Percentiles rank a stretch among this genome's conserved stretches.
Evolutionary conservation across 176 grass and related monocot species (phyloP).

Genomic region (Bromus sterilis): DNA sequence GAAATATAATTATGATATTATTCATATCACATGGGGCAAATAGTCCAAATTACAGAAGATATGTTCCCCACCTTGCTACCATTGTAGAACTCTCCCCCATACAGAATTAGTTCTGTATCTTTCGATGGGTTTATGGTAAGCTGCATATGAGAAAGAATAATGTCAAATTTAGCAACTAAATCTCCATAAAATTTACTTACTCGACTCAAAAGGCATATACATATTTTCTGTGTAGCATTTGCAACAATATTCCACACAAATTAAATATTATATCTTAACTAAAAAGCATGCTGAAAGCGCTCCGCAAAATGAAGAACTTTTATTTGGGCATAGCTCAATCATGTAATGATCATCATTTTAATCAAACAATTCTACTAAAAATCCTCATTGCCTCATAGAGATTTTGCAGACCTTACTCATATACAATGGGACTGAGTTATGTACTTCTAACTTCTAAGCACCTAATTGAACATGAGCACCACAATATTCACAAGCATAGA

Average conservation of each 20-base stretch:
- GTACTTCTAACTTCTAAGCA: background rate
- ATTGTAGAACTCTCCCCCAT: slow-evolving; percentile 96
- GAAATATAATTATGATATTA: background rate
- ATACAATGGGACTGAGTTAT: background rate
- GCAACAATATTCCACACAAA: background rate
- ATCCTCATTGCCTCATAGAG: background rate
- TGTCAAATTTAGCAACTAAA: background rate
- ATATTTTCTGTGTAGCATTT: background rate
- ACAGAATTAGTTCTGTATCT: slow-evolving; percentile 82
- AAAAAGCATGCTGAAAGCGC: background rate
- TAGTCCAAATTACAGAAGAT: background rate
- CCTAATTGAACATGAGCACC: background rate
- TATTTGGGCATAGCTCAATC: background rate
- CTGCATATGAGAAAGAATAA: slow-evolving; percentile 29
- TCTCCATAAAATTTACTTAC: background rate
- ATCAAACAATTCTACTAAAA: background rate
- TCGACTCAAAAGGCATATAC: background rate
- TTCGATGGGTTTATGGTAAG: slow-evolving; percentile 77
- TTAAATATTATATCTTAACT: background rate
- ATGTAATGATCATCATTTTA: background rate
- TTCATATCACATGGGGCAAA: background rate
- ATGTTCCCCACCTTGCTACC: slow-evolving; percentile 65
- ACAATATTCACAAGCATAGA: background rate
- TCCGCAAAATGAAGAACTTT: background rate
- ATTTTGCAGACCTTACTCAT: background rate